phyloP scores from a whole-genome alignment of 345 rosid genomes.

The Populus simonii region DNA sequence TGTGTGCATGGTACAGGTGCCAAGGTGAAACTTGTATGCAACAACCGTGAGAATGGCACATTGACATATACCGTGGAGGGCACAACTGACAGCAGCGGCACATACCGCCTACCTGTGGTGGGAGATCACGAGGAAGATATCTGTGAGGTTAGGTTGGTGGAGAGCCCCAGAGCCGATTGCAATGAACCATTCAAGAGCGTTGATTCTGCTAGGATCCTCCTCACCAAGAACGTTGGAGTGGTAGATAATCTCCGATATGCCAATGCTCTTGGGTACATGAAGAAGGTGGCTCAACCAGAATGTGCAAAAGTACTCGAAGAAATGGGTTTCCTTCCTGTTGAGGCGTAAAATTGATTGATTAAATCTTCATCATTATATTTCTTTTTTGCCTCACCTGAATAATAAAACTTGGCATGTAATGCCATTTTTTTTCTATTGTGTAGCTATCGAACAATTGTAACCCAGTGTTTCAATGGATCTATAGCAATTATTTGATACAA shows the following conservation, averaged over 20 bases:
- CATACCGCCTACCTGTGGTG: slow-evolving; percentile 11
- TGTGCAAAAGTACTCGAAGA: slow-evolving; percentile 10
- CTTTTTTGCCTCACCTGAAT: background rate
- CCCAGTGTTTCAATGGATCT: background rate
- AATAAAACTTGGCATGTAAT: background rate
- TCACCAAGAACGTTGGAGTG: slow-evolving; percentile 21
- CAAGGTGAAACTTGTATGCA: slow-evolving; percentile 16
- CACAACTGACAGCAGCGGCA: background rate
- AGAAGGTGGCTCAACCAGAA: background rate
- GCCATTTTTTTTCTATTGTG: background rate
- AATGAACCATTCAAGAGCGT: slow-evolving; percentile 1
- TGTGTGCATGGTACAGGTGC: background rate
- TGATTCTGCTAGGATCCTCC: slow-evolving; percentile 13
- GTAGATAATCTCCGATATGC: slow-evolving; percentile 12
- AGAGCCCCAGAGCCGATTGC: slow-evolving; percentile 16
- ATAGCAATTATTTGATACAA: background rate
- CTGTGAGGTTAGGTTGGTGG: slow-evolving; percentile 17
- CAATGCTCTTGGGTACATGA: slow-evolving; percentile 22
- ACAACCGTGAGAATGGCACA: background rate
- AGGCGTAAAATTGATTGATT: background rate
- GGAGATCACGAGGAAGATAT: slow-evolving; percentile 24
- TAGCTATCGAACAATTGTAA: background rate
- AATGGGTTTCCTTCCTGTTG: slow-evolving; percentile 21
- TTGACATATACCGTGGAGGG: slow-evolving; percentile 11
- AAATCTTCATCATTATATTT: background rate